Base-by-base conservation (phyloP, 129 eudicot species). In the Saposhnikovia divaricata region DNA sequence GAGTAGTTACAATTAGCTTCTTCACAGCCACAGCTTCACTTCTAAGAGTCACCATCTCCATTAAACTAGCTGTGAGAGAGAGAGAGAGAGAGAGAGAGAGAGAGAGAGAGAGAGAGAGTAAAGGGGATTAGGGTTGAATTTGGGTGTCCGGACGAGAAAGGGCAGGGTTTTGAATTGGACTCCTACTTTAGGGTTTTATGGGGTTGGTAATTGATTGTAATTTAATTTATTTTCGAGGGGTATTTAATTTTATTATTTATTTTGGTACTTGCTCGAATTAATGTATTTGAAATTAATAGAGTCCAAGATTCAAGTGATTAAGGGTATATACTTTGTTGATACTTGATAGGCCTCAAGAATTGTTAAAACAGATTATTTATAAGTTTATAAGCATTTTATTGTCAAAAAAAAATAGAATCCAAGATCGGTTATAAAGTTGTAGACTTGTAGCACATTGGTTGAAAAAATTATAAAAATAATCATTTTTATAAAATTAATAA, bases 21-120 rank as follows among this genome's bases (percentile, higher is more conserved):
- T 78, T 80, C 83, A 83, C 40, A 83, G 80, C 82, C 65, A 78
- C 83, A 61, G 82, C 88, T 81, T 90, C 92, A 91, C 89, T 34
- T 83, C 77, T 39, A 38, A 37, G 47, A 82, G 31, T 39, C 45
- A 48, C 72, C 73, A 34, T 19, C 69, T 61, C 69, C 69, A 61
- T 61, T n/a, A 8, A 3, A 9, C 31, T n/a, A 59, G 68, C 68
- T 59, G n/a, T 6, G 47, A 55, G 71, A 31, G 48, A 70, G 70
- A 77, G 28, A 9, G 48, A n/a, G 37, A 39, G 43, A 46, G 45
- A 70, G n/a, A 5, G 45, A 53, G 74, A 28, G 34, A 47, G 74
- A 73, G 25, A 4, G 46, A 8, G 15, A 43, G 6, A 43, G 21
- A 38, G 45, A 40, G 76, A 9, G 72, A 13, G 50, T 50, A n/a